A percentile compares a stretch with the other conserved stretches of the same genome.
These are phyloP conservation scores for Pyrenophora tritici-repentis DNA, from an alignment of 2,329 filamentous ascomycete genomes.

Conservation along the genomic window DNA sequence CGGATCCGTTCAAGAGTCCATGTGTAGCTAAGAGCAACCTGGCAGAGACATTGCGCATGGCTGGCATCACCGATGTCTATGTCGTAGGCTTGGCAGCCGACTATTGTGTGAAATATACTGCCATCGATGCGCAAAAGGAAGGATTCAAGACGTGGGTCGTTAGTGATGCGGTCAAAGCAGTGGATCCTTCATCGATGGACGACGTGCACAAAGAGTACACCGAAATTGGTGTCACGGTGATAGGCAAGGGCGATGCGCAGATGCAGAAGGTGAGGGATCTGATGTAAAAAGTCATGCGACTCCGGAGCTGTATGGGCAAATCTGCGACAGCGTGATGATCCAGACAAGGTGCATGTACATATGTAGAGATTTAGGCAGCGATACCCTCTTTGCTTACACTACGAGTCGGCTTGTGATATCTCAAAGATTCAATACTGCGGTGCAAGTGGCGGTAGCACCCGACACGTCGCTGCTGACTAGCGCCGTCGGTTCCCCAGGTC, in stretches of 20 bases:
- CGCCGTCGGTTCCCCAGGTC: background rate
- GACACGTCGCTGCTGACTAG: background rate
- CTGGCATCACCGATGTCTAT: conserved; percentile 75
- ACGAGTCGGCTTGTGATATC: no score
- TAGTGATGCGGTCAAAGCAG: conserved; percentile 76
- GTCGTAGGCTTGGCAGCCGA: conserved; percentile 86
- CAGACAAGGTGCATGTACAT: background rate
- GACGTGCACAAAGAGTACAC: conserved; percentile 60
- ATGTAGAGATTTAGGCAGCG: no score
- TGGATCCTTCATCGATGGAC: conserved; percentile 66
- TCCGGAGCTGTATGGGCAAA: background rate
- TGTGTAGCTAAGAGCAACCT: conserved; percentile 66
- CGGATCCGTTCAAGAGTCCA: conserved; percentile 73
- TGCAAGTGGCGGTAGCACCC: no score
- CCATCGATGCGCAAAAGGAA: conserved; percentile 73
- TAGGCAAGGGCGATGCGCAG: conserved; percentile 62
- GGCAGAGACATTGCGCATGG: conserved; percentile 59
- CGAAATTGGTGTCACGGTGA: conserved; percentile 64
- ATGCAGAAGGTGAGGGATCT: conserved; percentile 55
- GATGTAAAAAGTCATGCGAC: conserved; percentile 1
- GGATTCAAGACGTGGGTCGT: conserved; percentile 80
- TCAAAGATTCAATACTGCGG: no score
- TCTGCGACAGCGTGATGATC: conserved; percentile 5
- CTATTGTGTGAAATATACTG: conserved; percentile 85
- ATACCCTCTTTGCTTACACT: no score